Conservation (phyloP, 768 basidiomycete species). For the Collybiopsis confluens region DNA sequence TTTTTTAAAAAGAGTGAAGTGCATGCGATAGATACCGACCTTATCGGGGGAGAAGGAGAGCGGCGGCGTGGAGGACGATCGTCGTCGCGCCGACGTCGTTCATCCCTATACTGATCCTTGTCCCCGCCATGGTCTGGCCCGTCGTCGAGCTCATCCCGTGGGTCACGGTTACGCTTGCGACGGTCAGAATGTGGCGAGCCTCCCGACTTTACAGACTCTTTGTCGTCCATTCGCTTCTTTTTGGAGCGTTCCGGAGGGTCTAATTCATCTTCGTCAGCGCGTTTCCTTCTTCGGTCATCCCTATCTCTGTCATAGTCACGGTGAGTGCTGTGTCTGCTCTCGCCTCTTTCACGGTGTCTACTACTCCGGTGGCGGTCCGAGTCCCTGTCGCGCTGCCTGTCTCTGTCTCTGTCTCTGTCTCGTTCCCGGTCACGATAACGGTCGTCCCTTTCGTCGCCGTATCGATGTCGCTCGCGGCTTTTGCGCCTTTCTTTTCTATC, state of each 20-base stretch:
- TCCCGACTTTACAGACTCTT: conserved; percentile 19
- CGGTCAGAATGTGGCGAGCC: conserved; percentile 34
- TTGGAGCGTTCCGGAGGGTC: conserved; percentile 54
- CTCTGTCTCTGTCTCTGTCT: conserved; percentile 46
- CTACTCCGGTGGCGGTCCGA: conserved; percentile 43
- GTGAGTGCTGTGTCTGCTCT: conserved; percentile 48
- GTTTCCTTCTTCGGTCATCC: conserved; percentile 63
- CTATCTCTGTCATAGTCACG: conserved; percentile 48
- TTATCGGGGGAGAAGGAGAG: conserved; percentile 41
- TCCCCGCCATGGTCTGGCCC: conserved; percentile 39
- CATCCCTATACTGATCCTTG: conserved; percentile 36
- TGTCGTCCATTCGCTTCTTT: conserved; percentile 59
- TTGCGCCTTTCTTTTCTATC: conserved; percentile 55
- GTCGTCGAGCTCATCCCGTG: conserved; percentile 63
- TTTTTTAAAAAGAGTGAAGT: conserved; percentile 4
- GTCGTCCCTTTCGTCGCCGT: conserved; percentile 51
- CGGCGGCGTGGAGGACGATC: conserved; percentile 25
- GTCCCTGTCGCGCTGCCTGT: conserved; percentile 27
- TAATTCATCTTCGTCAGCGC: conserved; percentile 54
- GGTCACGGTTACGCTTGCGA: conserved; percentile 45
- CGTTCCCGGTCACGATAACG: conserved; percentile 49
- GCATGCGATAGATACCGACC: conserved; percentile 28
- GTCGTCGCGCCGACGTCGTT: conserved; percentile 26
- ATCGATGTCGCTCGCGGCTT: conserved; percentile 61
- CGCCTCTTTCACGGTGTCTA: conserved; percentile 45